These are phyloP conservation scores for Penicillium brevicompactum DNA, from an alignment of 2,329 filamentous ascomycete genomes.

Conservation along the genomic window DNA sequence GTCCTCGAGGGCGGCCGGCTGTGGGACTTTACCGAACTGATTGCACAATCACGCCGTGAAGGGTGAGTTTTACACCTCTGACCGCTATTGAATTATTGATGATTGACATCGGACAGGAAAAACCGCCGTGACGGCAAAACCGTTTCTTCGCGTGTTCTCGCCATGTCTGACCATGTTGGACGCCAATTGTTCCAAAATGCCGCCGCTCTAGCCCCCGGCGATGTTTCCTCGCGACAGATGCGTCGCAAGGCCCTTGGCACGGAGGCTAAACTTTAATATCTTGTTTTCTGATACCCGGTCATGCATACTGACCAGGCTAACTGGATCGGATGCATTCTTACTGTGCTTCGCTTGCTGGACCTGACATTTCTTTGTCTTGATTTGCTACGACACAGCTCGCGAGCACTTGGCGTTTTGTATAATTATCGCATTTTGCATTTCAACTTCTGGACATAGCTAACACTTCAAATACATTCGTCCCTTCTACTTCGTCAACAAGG, in stretches of 20 bases:
- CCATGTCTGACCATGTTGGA: conserved; percentile 74
- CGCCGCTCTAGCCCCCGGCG: conserved; percentile 25
- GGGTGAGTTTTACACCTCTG: conserved; percentile 52
- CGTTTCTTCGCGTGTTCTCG: conserved; percentile 78
- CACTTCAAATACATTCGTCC: neutral
- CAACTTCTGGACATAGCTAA: neutral
- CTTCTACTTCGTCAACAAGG: neutral
- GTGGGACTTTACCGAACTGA: conserved; percentile 90
- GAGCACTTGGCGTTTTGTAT: neutral
- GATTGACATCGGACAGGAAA: conserved; percentile 55
- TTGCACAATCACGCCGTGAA: conserved; percentile 79
- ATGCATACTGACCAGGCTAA: neutral
- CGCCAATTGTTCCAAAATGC: conserved; percentile 61
- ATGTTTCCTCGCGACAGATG: conserved; percentile 38
- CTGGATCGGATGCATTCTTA: neutral
- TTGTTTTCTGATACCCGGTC: conserved; percentile 4
- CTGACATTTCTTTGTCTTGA: neutral
- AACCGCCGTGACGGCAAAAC: conserved; percentile 92
- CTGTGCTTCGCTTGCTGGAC: no score
- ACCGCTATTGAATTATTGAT: neutral
- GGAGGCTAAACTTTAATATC: conserved; percentile 32
- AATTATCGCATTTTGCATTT: neutral
- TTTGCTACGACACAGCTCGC: neutral
- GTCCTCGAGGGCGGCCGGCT: conserved; percentile 73
- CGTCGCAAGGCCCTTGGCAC: conserved; percentile 41